phyloP scores from a whole-genome alignment of 495 filamentous ascomycete genomes.

The Penicillium soppii region DNA sequence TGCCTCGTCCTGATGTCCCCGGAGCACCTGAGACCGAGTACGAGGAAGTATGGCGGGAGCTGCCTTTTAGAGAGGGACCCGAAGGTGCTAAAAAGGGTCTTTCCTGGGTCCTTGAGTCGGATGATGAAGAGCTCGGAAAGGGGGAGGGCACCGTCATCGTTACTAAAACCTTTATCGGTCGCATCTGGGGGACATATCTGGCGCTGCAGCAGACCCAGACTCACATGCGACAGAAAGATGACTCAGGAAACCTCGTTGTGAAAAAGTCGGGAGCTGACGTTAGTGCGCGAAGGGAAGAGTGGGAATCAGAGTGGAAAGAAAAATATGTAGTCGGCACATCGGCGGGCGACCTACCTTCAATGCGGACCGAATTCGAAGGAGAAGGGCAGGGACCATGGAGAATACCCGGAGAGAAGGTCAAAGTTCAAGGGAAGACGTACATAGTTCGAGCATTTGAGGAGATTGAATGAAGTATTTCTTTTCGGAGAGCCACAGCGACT shows the following conservation, averaged over 20 bases:
- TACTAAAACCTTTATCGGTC: conserved; percentile 35
- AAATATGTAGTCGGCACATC: conserved; percentile 28
- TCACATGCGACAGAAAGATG: conserved; percentile 9
- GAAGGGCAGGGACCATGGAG: conserved; percentile 15
- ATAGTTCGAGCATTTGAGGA: conserved; percentile 39
- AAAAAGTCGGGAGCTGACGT: conserved; percentile 30
- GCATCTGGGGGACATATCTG: conserved; percentile 38
- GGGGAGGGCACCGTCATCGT: conserved; percentile 26
- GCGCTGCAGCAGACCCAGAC: conserved; percentile 34
- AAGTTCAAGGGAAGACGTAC: conserved; percentile 26
- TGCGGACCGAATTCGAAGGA: conserved; percentile 19
- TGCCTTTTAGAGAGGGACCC: conserved; percentile 24
- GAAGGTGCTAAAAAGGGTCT: conserved; percentile 23
- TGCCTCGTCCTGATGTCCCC: conserved; percentile 39
- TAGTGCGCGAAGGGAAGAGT: conserved; percentile 41
- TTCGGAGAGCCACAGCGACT: not conserved
- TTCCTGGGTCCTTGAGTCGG: conserved; percentile 40
- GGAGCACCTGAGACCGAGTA: conserved; percentile 35
- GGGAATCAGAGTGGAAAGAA: conserved; percentile 23
- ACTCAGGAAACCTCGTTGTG: conserved; percentile 18
- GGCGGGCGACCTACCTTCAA: conserved; percentile 25
- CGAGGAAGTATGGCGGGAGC: conserved; percentile 42
- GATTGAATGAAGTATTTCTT: not conserved
- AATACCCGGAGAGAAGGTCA: conserved; percentile 23
- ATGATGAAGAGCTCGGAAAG: conserved; percentile 11